Percentiles rank a stretch among this genome's conserved stretches.
Evolutionary conservation across 208 protist species (phyloP).

Genomic region (Trypanosoma mega): DNA sequence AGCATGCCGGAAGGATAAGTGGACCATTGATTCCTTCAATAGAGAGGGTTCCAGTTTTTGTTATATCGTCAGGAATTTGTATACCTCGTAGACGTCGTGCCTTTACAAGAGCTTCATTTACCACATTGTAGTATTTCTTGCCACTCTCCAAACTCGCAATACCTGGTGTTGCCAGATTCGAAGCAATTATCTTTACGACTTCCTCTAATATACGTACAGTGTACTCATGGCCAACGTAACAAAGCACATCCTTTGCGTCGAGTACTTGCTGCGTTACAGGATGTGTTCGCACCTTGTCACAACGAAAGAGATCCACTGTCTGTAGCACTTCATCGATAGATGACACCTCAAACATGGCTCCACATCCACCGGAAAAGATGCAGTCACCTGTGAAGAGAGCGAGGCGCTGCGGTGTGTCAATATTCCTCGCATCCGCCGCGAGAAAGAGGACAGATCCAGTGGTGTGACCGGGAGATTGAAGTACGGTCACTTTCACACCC

Average conservation of each 20-base stretch:
- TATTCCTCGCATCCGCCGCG: conserved; percentile 33
- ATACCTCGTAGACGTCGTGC: conserved; percentile 40
- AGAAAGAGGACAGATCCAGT: conserved; percentile 75
- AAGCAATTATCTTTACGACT: conserved; percentile 20
- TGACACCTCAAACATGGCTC: conserved; percentile 88
- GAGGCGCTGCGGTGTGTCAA: conserved; percentile 26
- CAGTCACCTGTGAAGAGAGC: conserved; percentile 93
- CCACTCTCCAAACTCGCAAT: not conserved
- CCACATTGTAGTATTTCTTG: conserved; percentile 22
- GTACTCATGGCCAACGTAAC: conserved; percentile 86
- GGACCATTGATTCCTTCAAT: not conserved
- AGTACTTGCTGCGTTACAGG: conserved; percentile 60
- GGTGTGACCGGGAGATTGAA: conserved; percentile 83
- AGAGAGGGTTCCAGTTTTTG: not conserved
- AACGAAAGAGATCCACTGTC: conserved; percentile 40
- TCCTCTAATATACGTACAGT: conserved; percentile 56
- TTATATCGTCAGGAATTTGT: conserved; percentile 17
- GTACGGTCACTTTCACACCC: conserved; percentile 42
- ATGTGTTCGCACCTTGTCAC: conserved; percentile 50
- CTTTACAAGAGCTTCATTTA: conserved; percentile 26
- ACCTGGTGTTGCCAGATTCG: not conserved
- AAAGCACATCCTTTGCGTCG: conserved; percentile 48
- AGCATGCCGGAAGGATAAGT: conserved; percentile 47
- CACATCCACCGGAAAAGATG: conserved; percentile 92
- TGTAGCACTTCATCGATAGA: conserved; percentile 47